These are phyloP conservation scores for Shiraia bambusicola DNA, from an alignment of 2,329 filamentous ascomycete species.

Conservation along the genomic window DNA sequence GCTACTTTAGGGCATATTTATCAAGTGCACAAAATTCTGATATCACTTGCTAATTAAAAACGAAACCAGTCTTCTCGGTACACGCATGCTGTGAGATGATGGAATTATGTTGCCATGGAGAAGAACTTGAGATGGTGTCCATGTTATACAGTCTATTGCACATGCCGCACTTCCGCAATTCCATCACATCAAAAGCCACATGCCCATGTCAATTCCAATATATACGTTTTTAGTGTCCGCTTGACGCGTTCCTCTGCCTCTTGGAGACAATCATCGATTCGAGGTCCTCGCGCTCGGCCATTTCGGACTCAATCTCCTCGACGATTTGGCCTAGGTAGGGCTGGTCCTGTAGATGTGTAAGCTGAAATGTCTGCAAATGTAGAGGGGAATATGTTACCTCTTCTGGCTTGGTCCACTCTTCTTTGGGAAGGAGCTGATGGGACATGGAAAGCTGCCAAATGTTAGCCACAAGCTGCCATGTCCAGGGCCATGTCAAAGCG, in stretches of 20 bases:
- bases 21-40: too few species aligned
- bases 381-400: constrained; percentile 52
- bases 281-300: constrained; percentile 67
- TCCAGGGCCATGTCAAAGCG: constrained; percentile 8
- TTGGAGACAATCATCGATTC: constrained; percentile 64
- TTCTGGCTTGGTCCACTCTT: constrained; percentile 67
- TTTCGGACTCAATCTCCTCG: constrained; percentile 67
- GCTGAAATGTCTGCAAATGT: background rate
- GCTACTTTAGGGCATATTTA: too few species aligned
- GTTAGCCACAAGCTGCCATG: constrained; percentile 13
- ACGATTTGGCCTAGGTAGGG: constrained; percentile 69
- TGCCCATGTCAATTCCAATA: constrained; percentile 15
- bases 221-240: constrained; percentile 29
- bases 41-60: background rate
- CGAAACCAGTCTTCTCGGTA: background rate
- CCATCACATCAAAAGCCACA: constrained; percentile 9
- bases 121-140: constrained; percentile 12
- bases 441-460: constrained; percentile 61
- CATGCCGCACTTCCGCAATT: constrained; percentile 22
- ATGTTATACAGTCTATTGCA: constrained; percentile 47
- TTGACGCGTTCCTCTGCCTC: constrained; percentile 30
- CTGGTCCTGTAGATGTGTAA: constrained; percentile 55
- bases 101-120: too few species aligned
- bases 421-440: constrained; percentile 64
- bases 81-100: background rate